A percentile compares a stretch with the other conserved stretches of the same genome.
Evolutionary conservation across 352 stramenopile genomes (phyloP).

Genomic region (Pythium periplocum): DNA sequence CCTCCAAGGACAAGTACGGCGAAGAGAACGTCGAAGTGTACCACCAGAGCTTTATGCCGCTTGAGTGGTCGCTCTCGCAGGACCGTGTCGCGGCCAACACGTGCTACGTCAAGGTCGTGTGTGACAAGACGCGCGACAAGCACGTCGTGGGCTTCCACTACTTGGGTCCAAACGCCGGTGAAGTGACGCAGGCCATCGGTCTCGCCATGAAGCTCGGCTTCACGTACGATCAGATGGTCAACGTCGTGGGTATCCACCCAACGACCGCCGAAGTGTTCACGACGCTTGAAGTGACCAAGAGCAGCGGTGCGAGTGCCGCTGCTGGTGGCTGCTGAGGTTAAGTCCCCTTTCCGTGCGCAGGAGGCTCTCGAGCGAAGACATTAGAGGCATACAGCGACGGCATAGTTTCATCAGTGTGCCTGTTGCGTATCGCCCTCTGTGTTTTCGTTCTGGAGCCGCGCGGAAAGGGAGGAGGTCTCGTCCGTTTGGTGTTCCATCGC

Average conservation of each 20-base stretch:
- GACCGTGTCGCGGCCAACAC: slow-evolving; percentile 53
- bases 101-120: slow-evolving; percentile 96
- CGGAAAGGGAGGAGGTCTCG: not conserved
- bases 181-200: slow-evolving; percentile 93
- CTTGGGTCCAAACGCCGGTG: slow-evolving; percentile 96
- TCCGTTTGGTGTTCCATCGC: not conserved
- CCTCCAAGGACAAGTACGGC: slow-evolving; percentile 86
- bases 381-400: no score
- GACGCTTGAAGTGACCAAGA: slow-evolving; percentile 93
- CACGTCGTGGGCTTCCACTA: slow-evolving; percentile 97
- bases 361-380: no score
- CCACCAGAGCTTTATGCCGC: slow-evolving; percentile 93
- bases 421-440: no score
- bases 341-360: slow-evolving; percentile 32
- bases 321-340: slow-evolving; percentile 95
- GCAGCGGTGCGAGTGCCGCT: slow-evolving; percentile 88
- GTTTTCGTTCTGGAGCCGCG: no score
- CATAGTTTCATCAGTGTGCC: no score
- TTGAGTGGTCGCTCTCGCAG: slow-evolving; percentile 92
- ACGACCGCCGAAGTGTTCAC: slow-evolving; percentile 95
- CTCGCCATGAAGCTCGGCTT: slow-evolving; percentile 93
- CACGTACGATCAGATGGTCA: slow-evolving; percentile 90
- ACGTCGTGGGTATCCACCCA: slow-evolving; percentile 96
- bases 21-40: slow-evolving; percentile 94
- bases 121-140: slow-evolving; percentile 81